Base-by-base conservation (phyloP, 176 grass and related monocot species). In the Cocos nucifera region DNA sequence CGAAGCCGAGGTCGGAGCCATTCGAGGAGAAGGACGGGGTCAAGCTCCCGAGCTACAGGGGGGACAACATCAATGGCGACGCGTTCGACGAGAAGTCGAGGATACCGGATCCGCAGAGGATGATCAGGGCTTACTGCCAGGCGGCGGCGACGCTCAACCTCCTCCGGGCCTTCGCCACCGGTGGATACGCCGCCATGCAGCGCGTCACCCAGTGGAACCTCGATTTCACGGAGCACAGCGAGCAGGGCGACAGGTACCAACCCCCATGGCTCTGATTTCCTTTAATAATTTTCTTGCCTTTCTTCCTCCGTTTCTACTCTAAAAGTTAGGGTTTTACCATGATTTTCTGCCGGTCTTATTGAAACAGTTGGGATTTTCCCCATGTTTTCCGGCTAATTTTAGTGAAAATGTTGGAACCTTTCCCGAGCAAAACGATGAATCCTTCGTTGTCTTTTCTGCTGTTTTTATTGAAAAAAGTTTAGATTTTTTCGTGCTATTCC, bases 101-200 rank as follows among this genome's bases (percentile, higher is more conserved):
- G 59, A 59, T 62, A 24, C 90, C 90, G 58, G 83, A 87, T 58
- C 90, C 86, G 21, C 71, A 95, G 60, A 80, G 90, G 44, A 79
- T 95, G 90, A 95, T 95, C 59, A 70, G 86, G 23, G 90, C 86
- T 0, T 95, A 89, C 77, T 78, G 80, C 17, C 90, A 95, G 53
- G 80, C 90, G 20, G 83, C 86, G 49, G 82, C 90, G 19, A 95
- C 90, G 25, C 86, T 95, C 29, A 95, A 95, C 75, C 73, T 95
- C 24, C 77, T 95, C 32, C 85, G 90, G 21, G 83, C 90, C 16
- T 95, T 95, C 20, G 83, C 86, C 23, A 89, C 86, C 0, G 90
- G 90, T 74, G 86, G 90, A 50, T 95, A 95, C 70, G 90, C 90
- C 53, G 86, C 90, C 65, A 95, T 95, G 90, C 86, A 95, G 71